Conservation (phyloP, 768 basidiomycete genomes). For the Boletus vinaceobasis region DNA sequence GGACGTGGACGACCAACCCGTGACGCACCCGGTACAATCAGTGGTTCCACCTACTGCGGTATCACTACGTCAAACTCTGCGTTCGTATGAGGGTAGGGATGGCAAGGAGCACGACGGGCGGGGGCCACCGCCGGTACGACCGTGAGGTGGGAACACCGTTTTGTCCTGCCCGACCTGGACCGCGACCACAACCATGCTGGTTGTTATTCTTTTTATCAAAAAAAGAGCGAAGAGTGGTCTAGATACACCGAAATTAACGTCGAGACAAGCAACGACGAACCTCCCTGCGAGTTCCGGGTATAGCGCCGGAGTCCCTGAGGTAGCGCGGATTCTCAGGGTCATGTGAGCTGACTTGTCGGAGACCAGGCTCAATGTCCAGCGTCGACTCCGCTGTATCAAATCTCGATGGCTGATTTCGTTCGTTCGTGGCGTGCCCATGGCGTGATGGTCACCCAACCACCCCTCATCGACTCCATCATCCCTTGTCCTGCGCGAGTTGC, state of each 20-base stretch:
- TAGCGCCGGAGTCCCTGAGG: too few relatives aligned
- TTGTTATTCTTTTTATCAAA: conserved; percentile 15
- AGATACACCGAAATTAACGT: background rate
- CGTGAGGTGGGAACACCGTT: background rate
- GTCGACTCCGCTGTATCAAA: too few relatives aligned
- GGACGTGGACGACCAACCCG: conserved; percentile 2
- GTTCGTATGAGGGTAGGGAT: conserved; percentile 18
- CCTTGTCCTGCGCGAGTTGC: too few relatives aligned
- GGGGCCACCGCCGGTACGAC: background rate
- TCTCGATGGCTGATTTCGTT: too few relatives aligned
- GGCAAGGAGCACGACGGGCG: background rate
- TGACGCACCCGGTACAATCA: conserved; percentile 12
- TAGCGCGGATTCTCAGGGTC: too few relatives aligned
- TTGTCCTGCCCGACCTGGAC: conserved; percentile 16
- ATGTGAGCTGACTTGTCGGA: too few relatives aligned
- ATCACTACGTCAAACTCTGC: conserved; percentile 22
- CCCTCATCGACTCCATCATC: too few relatives aligned
- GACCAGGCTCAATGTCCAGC: too few relatives aligned
- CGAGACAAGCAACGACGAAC: background rate
- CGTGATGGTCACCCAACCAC: too few relatives aligned
- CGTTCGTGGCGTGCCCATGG: too few relatives aligned
- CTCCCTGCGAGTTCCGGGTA: background rate
- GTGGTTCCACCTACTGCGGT: conserved; percentile 22
- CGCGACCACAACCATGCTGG: conserved; percentile 15
- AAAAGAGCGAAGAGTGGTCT: background rate